Evolutionary conservation across 1,139 yeast genomes (phyloP).

Genomic region (Geotrichum australiense): DNA sequence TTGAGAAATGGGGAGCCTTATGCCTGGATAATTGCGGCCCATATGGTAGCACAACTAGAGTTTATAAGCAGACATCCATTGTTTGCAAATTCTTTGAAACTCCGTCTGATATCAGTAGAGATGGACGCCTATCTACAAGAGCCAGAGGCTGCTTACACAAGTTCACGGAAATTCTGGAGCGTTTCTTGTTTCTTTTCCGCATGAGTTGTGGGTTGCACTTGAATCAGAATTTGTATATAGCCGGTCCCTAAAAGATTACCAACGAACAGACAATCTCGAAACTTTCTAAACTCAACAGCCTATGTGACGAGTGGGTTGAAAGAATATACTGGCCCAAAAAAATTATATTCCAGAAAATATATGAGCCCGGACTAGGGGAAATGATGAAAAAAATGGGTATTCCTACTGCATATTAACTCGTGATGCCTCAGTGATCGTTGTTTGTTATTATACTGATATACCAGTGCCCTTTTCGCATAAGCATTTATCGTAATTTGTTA

Average conservation of each 20-base stretch:
- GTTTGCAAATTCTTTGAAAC: conserved; percentile 2
- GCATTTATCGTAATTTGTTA: not conserved
- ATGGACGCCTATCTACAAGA: conserved; percentile 7
- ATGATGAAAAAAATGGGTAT: conserved; percentile 5
- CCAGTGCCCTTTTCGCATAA: not conserved
- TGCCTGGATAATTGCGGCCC: conserved; percentile 10
- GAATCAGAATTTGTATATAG: no score
- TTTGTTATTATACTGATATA: not conserved
- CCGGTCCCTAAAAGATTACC: no score
- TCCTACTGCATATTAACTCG: conserved; percentile 3
- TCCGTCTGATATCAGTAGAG: not conserved
- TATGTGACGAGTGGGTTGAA: conserved; percentile 8
- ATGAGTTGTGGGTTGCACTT: no score
- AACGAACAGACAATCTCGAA: no score
- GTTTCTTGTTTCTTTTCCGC: no score
- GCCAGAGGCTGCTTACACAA: no score
- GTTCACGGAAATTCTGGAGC: no score
- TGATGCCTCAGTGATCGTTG: no score
- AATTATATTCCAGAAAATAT: conserved; percentile 4
- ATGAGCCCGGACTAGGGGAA: conserved; percentile 6
- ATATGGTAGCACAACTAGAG: conserved; percentile 9
- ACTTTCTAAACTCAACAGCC: no score
- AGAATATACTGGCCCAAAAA: conserved; percentile 13
- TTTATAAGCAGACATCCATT: conserved; percentile 10
- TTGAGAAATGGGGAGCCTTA: conserved; percentile 8